Evolutionary conservation across 2,329 filamentous ascomycete species (phyloP).

Genomic region (Cercospora nicotianae): DNA sequence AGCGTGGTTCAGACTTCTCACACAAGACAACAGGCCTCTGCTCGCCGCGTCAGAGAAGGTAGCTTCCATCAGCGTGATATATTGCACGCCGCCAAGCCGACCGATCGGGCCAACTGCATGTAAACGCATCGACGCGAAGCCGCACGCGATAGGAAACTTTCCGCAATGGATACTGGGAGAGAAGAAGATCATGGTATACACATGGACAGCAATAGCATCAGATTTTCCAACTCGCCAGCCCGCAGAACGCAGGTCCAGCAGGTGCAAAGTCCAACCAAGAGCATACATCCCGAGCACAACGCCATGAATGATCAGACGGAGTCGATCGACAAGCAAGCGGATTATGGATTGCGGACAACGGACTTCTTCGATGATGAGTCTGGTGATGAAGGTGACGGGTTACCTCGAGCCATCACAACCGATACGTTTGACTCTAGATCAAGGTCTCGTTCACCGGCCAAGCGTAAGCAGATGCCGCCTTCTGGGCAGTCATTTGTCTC

Average conservation of each 20-base stretch:
- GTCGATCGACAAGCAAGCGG: constrained; percentile 35
- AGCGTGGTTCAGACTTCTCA: neutral
- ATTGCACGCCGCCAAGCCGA: neutral
- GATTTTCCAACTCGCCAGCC: constrained; percentile 37
- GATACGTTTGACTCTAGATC: constrained; percentile 10
- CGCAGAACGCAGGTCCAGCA: constrained; percentile 38
- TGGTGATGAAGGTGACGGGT: constrained; percentile 27
- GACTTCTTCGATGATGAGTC: constrained; percentile 42
- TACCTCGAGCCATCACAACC: constrained; percentile 6
- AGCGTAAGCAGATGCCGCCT: constrained; percentile 24
- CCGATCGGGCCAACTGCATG: constrained; percentile 8
- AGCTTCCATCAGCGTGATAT: neutral
- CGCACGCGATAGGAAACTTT: neutral
- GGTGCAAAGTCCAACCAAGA: constrained; percentile 38
- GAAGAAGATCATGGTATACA: constrained; percentile 6
- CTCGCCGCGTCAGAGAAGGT: neutral
- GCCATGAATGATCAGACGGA: constrained; percentile 27
- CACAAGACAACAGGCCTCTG: neutral
- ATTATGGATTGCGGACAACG: constrained; percentile 33
- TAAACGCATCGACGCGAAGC: constrained; percentile 7
- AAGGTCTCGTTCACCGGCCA: constrained; percentile 24
- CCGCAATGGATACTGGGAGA: constrained; percentile 14
- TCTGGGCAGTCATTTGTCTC: constrained; percentile 24
- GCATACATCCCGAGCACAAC: constrained; percentile 37
- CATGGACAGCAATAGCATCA: constrained; percentile 20